Base-by-base conservation (phyloP, 225 moss, liverwort and hornwort genomes). In the Rhytidiadelphus loreus region DNA sequence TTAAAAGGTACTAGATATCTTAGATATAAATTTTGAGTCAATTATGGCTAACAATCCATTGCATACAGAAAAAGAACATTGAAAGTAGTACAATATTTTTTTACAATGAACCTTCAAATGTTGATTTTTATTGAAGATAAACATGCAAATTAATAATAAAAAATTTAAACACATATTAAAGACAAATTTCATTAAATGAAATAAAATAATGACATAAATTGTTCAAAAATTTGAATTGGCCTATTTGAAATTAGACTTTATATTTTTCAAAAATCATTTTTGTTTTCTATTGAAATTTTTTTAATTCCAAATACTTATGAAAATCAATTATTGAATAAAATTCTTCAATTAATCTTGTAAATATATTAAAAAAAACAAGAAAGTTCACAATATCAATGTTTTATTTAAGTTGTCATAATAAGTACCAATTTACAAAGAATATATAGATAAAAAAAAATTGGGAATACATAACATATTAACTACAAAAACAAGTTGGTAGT, bases 361-460 rank as follows among this genome's bases (percentile, higher is more conserved):
- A 10, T n/a, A 56, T 26, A 10, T n/a, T n/a, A n/a, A n/a, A 78
- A 37, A 8, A 25, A 16, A 0, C 1, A 56, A 24, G 4, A 56
- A 56, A 78, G 4, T 56, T 11, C 0, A n/a, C 7, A n/a, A 26
- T 39, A 39, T 11, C 6, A 56, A 4, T 57, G 16, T 26, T 2
- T 12, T 7, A 4, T 11, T 39, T n/a, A 7, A 2, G 0, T 9
- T 78, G 0, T 57, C 0, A 11, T 39, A n/a, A 26, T 9, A n/a
- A 11, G 16, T 26, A 16, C 6, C 1, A 16, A 25, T 78, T 25
- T 7, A 24, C 9, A 55, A 55, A 55, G 10, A 55, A 37, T 53
- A 37, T 37, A 37, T 16, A 52, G 20, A 13, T 52, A 21, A 23
- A 76, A 0, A 76, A 0, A 77, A 37, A 77, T 56, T 37, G 37